Base-by-base conservation (phyloP, 176 grass and related monocot species). In the Raddia distichophylla region DNA sequence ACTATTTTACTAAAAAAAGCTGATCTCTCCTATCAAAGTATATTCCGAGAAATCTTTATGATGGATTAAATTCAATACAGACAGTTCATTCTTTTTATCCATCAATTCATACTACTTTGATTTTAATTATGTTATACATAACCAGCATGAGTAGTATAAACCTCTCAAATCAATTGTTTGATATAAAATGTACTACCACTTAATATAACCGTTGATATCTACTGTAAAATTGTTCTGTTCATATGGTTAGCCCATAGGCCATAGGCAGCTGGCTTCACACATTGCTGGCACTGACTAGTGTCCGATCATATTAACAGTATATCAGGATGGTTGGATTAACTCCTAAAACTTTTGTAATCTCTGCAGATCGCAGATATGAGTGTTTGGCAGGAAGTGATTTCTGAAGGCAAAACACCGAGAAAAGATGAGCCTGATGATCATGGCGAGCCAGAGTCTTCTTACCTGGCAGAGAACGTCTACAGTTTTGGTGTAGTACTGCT, bases 401-500 rank as follows among this genome's bases (percentile, higher is more conserved):
- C 64, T 37, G 76, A 81, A 63, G 81, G 69, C 9, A 91, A 83
- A 53, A 56, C 9, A 9, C 9, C n/a, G 7, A 60, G n/a, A 48
- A 77, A 85, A 12, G 49, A 79, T 4, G 70, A 78, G 5, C 37
- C 20, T 8, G 66, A 48, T 10, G n/a, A 51, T 51, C 34, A 71
- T 45, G 64, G 76, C 43, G 74, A 85, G 20, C 68, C 64, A 13
- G 55, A 50, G 10, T 83, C 84, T 77, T 80, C 83, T 42, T 74
- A 72, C 63, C 62, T 82, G 74, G 76, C 91, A 71, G 84, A 70
- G 44, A 97, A 97, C 17, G 77, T 97, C 4, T 89, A 86, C 43
- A 89, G 61, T 57, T 97, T 97, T 49, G 94, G 94, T 22, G 10
- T 87, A n/a, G 55, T 97, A n/a, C 54, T 93, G 46, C 87, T 97